Conservation (phyloP, 345 rosid species). For the Populus alba region DNA sequence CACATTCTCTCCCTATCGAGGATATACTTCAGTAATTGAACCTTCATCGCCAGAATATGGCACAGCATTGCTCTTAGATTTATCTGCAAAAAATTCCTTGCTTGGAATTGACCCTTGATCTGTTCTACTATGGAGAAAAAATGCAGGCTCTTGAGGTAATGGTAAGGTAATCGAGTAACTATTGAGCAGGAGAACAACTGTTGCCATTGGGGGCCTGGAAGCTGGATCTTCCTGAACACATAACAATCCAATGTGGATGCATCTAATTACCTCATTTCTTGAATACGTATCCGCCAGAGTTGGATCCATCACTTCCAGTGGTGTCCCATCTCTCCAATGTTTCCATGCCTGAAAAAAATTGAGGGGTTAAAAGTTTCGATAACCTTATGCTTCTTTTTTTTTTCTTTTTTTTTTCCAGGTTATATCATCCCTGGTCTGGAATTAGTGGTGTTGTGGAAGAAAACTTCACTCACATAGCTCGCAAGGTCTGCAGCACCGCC, state of each 20-base stretch:
- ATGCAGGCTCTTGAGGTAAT: constrained; percentile 37
- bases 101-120: background rate
- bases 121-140: constrained; percentile 17
- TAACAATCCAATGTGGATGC: constrained; percentile 52
- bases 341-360: constrained; percentile 47
- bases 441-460: background rate
- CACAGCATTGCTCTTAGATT: constrained; percentile 19
- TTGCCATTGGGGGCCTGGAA: constrained; percentile 49
- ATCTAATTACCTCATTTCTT: constrained; percentile 44
- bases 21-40: constrained; percentile 36
- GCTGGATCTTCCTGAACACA: constrained; percentile 64
- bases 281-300: constrained; percentile 26
- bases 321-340: constrained; percentile 49
- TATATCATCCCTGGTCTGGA: background rate
- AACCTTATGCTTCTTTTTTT: background rate
- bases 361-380: background rate
- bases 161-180: constrained; percentile 40
- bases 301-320: constrained; percentile 48
- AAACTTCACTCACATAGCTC: constrained; percentile 14
- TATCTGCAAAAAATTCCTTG: background rate
- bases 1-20: constrained; percentile 20
- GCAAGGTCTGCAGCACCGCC: constrained; percentile 11
- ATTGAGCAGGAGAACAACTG: constrained; percentile 43
- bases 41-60: constrained; percentile 32
- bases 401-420: background rate